Conservation (phyloP, 192 early-diverging fungal species). For the Geranomyces variabilis region DNA sequence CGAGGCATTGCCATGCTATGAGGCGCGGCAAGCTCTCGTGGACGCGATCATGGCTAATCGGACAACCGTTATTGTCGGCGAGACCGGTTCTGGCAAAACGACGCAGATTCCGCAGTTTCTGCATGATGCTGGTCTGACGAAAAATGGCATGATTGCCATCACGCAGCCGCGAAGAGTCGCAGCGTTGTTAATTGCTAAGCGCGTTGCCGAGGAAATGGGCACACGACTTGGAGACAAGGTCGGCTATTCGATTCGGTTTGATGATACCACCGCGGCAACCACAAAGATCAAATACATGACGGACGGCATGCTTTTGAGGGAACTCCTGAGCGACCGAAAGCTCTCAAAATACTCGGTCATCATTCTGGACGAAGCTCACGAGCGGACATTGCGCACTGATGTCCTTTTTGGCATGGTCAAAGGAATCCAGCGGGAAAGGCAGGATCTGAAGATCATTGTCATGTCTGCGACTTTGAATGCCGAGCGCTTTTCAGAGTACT, state of each 20-base stretch:
- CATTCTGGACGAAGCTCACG: conserved; percentile 96
- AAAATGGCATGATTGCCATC: conserved; percentile 52
- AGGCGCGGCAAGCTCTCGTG: conserved; percentile 48
- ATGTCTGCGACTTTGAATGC: conserved; percentile 98
- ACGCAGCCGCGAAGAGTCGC: conserved; percentile 63
- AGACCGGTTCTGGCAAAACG: conserved; percentile 82
- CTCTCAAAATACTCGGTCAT: conserved; percentile 81
- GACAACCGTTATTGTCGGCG: conserved; percentile 75
- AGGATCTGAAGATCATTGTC: conserved; percentile 85
- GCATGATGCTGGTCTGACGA: conserved; percentile 60
- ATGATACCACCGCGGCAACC: conserved; percentile 76
- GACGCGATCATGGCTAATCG: conserved; percentile 40
- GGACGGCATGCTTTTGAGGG: conserved; percentile 93
- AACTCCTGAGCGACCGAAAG: conserved; percentile 81
- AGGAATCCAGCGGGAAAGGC: conserved; percentile 74
- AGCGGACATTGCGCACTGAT: conserved; percentile 96
- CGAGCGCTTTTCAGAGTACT: conserved; percentile 87
- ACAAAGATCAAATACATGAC: conserved; percentile 95
- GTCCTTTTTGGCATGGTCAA: conserved; percentile 96
- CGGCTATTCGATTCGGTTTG: conserved; percentile 96
- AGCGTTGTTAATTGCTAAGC: conserved; percentile 61
- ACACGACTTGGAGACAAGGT: conserved; percentile 61
- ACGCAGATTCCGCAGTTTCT: conserved; percentile 96
- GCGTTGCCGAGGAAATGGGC: conserved; percentile 58
- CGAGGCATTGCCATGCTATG: conserved; percentile 23